phyloP scores from a whole-genome alignment of 1,284 basidiomycete genomes.

The Ustanciosporium gigantosporum region DNA sequence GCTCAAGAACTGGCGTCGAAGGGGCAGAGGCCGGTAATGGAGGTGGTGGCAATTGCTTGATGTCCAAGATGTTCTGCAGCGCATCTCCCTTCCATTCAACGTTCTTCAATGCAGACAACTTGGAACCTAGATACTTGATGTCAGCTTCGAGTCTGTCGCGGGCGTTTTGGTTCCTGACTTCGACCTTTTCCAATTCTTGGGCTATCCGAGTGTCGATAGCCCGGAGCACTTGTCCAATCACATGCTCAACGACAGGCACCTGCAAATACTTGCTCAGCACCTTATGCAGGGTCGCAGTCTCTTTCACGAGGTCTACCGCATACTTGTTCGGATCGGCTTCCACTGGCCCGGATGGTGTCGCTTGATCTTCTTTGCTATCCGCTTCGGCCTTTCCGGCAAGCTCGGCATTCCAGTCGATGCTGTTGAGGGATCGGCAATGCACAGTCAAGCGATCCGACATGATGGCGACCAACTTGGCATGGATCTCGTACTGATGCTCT shows the following conservation, averaged over 20 bases:
- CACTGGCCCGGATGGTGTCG: no score
- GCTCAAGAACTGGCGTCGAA: conserved; percentile 16
- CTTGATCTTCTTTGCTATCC: conserved; percentile 1
- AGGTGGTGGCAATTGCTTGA: conserved; percentile 13
- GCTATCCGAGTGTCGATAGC: conserved; percentile 48
- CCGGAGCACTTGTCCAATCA: conserved; percentile 47
- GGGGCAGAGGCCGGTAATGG: conserved; percentile 8
- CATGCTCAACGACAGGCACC: conserved; percentile 37
- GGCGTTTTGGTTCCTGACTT: conserved; percentile 28
- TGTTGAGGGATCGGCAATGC: conserved; percentile 77
- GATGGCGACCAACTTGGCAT: conserved; percentile 94
- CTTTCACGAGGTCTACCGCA: conserved; percentile 88
- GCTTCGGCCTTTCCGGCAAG: conserved; percentile 1
- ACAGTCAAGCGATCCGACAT: conserved; percentile 92
- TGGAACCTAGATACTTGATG: conserved; percentile 37
- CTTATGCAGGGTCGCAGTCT: conserved; percentile 93
- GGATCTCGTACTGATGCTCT: conserved; percentile 99
- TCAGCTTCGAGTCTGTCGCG: conserved; percentile 38
- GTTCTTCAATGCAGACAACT: conserved; percentile 42
- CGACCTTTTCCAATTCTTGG: conserved; percentile 42
- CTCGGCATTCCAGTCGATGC: conserved; percentile 44
- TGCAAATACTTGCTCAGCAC: conserved; percentile 86
- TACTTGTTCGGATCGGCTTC: conserved; percentile 69
- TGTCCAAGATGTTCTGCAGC: conserved; percentile 23
- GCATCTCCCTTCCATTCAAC: conserved; percentile 47